Evolutionary conservation across 768 basidiomycete genomes (phyloP).

Genomic region (Psilocybe sp.): DNA sequence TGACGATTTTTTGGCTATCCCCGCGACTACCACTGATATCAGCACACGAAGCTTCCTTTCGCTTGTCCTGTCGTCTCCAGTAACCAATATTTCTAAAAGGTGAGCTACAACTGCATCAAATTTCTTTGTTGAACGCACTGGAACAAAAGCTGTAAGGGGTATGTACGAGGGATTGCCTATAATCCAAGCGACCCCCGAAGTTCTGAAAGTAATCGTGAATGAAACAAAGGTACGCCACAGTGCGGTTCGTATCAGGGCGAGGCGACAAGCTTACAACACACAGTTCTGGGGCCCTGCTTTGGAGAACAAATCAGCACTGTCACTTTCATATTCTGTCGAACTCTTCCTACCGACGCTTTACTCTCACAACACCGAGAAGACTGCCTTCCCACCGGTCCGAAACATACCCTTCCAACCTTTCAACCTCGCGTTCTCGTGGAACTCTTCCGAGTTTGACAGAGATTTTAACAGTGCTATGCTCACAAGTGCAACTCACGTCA

Average conservation of each 20-base stretch:
- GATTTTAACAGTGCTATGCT: slow-evolving; percentile 31
- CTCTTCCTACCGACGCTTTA: slow-evolving; percentile 40
- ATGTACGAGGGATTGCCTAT: slow-evolving; percentile 37
- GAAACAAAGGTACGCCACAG: slow-evolving; percentile 31
- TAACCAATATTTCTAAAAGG: slow-evolving; percentile 23
- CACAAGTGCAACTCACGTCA: slow-evolving; percentile 32
- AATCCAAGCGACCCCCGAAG: slow-evolving; percentile 21
- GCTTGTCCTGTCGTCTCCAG: slow-evolving; percentile 28
- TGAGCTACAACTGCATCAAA: slow-evolving; percentile 7
- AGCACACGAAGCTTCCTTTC: slow-evolving; percentile 30
- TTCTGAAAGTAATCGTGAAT: slow-evolving; percentile 33
- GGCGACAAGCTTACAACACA: not conserved
- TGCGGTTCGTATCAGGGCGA: not conserved
- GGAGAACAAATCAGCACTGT: slow-evolving; percentile 17
- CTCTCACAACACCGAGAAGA: slow-evolving; percentile 29
- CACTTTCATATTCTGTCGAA: slow-evolving; percentile 39
- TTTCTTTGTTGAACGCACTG: not conserved
- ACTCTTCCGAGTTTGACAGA: slow-evolving; percentile 11
- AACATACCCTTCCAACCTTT: slow-evolving; percentile 23
- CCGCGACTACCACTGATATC: slow-evolving; percentile 27
- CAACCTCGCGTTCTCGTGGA: slow-evolving; percentile 25
- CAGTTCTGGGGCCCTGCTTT: slow-evolving; percentile 28
- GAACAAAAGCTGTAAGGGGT: slow-evolving; percentile 12
- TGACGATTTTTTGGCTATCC: slow-evolving; percentile 43
- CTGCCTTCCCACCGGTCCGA: slow-evolving; percentile 43